Percentiles rank a stretch among this genome's conserved stretches.
Evolutionary conservation across 2,329 filamentous ascomycete genomes (phyloP).

Genomic region (Colletotrichum abscissum): DNA sequence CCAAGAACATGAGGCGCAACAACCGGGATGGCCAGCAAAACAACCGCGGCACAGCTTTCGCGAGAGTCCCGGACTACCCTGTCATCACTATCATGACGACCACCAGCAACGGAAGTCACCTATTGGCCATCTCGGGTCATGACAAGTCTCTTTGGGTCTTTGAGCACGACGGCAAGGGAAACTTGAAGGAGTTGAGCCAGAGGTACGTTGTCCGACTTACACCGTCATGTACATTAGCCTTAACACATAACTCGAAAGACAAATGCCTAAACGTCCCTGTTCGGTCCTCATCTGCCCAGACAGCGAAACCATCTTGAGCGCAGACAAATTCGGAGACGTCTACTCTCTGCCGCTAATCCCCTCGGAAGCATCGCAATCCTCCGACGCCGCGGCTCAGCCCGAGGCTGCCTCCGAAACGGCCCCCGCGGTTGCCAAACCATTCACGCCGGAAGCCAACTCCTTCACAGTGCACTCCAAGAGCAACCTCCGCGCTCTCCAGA

Average conservation of each 20-base stretch:
- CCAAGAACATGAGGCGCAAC: conserved; percentile 36
- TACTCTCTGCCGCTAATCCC: conserved; percentile 83
- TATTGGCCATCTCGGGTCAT: conserved; percentile 85
- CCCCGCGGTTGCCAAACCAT: conserved; percentile 45
- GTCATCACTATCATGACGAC: conserved; percentile 77
- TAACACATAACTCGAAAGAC: conserved; percentile 58
- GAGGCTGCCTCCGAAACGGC: conserved; percentile 3
- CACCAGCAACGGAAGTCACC: conserved; percentile 72
- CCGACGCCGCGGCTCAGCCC: conserved; percentile 38
- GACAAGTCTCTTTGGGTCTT: conserved; percentile 94
- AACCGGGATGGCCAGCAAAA: conserved; percentile 47
- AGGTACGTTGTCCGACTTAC: conserved; percentile 63
- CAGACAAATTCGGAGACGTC: conserved; percentile 97
- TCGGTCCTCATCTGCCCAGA: conserved; percentile 78
- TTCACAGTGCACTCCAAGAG: conserved; percentile 73
- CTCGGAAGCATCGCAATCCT: conserved; percentile 32
- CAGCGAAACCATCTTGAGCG: conserved; percentile 79
- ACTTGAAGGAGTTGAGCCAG: conserved; percentile 75
- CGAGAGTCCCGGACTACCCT: conserved; percentile 62
- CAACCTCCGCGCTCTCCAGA: conserved; percentile 69
- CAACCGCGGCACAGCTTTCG: conserved; percentile 43
- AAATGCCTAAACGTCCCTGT: conserved; percentile 91
- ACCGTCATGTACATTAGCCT: conserved; percentile 38
- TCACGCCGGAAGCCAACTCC: conserved; percentile 64
- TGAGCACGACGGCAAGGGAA: conserved; percentile 69